Evolutionary conservation across 345 rosid genomes (phyloP), one percentile per base, ranked within the genome.

Genomic region (Brassica napus): DNA sequence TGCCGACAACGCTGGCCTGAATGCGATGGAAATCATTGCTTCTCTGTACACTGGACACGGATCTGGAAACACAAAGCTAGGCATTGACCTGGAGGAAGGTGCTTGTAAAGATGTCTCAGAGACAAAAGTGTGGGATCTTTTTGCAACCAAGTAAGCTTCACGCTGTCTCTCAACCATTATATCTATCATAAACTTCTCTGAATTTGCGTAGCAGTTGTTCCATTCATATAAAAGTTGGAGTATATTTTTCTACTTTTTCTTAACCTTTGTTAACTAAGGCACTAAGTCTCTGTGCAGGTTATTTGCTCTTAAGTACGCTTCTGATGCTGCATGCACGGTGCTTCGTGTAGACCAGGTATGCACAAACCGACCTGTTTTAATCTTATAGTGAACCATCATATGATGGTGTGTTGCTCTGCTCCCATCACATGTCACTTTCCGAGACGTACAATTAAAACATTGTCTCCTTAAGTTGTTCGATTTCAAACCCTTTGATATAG

Each of bases 311-410:
- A 93, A 89, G 81, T 95, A 93, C 81, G 93, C 99, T 77, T 91
- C 98, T 14, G 98, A 93, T 80, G 99, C 99, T 77, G 97, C 93
- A 70, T 90, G 97, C 89, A 93, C 98, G 8, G 97, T 95, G 26
- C 80, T 95, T 82, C 90, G 98, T 16, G 97, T 96, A 42, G 99
- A 96, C 82, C 98, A 90, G 99, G 98, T 92, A 71, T 71, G 52
- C 14, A 70, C 44, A 39, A 70, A 64, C 24, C 4, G 14, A 18
- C 74, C 23, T 76, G 39, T 5, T 30, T 42, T 28, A 24, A 0
- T 64, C 70, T 69, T 68, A 1, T 24, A 65, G 54, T 64, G 18
- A 49, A 39, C 9, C 4, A n/a, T n/a, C n/a, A n/a, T n/a, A n/a
- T n/a, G n/a, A n/a, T n/a, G n/a, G n/a, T n/a, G n/a, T n/a, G n/a